Conservation (phyloP, 768 basidiomycete genomes). For the Lactifluus echinatus region DNA sequence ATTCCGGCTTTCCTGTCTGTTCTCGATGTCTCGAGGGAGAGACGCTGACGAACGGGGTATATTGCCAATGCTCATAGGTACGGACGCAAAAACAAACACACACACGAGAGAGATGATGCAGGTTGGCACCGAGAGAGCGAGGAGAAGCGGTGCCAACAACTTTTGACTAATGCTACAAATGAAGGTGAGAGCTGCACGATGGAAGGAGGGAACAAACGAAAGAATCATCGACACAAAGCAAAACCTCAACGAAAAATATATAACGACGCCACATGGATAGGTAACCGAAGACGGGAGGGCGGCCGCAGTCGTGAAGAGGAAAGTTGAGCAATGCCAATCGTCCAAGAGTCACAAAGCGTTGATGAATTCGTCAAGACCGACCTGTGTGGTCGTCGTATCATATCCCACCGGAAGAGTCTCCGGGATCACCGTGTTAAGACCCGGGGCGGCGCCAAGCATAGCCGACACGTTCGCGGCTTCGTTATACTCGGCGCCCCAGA, state of each 20-base stretch:
- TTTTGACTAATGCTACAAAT: slow-evolving; percentile 19
- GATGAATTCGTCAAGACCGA: slow-evolving; percentile 15
- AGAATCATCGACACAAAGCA: not conserved
- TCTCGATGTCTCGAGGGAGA: no score
- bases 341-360: slow-evolving; percentile 3
- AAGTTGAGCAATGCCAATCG: not conserved
- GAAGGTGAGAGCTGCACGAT: slow-evolving; percentile 10
- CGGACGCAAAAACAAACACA: not conserved
- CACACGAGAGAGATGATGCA: slow-evolving; percentile 1
- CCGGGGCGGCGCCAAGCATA: not conserved
- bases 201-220: not conserved
- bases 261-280: not conserved
- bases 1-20: not conserved
- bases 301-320: not conserved
- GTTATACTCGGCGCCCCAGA: slow-evolving; percentile 6
- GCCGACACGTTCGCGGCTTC: not conserved
- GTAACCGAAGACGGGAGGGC: not conserved
- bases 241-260: not conserved
- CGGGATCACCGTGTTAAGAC: not conserved
- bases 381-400: slow-evolving; percentile 1
- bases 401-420: slow-evolving; percentile 6
- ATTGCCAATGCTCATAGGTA: slow-evolving; percentile 7
- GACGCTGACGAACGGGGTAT: slow-evolving; percentile 1
- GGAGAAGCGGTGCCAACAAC: slow-evolving; percentile 1
- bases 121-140: not conserved